These are phyloP conservation scores for Ilex aquifolium DNA, from an alignment of 257 asterid species.

Conservation along the genomic window DNA sequence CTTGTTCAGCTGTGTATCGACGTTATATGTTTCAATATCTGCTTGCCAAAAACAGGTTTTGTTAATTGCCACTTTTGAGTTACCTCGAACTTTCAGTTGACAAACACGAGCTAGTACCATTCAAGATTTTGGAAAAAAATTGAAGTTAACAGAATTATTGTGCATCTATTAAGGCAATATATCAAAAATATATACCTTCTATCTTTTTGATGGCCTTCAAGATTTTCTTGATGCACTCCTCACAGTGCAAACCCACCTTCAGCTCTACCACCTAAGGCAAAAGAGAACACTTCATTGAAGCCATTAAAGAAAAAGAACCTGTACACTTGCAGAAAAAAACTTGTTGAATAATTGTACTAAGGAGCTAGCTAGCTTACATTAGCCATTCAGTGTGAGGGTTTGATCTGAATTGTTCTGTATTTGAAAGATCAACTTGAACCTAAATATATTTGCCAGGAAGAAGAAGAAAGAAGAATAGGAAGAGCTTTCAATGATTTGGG, in stretches of 20 bases:
- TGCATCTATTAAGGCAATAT: too few species aligned
- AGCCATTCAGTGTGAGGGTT: neutral
- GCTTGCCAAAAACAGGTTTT: slow-evolving; percentile 2
- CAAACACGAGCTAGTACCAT: too few species aligned
- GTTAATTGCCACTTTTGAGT: too few species aligned
- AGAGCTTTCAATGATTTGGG: neutral
- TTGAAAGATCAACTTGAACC: neutral
- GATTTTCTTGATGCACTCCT: slow-evolving; percentile 84
- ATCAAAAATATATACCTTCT: slow-evolving; percentile 39
- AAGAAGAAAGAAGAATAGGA: neutral
- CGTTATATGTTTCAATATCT: slow-evolving; percentile 80
- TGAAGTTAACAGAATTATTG: too few species aligned
- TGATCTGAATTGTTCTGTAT: neutral
- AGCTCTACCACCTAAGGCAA: slow-evolving; percentile 62
- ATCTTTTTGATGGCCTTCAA: slow-evolving; percentile 87
- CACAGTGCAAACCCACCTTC: slow-evolving; percentile 87
- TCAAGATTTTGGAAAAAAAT: too few species aligned
- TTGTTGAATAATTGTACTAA: too few species aligned
- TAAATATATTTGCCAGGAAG: neutral
- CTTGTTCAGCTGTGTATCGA: slow-evolving; percentile 56
- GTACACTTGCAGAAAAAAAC: too few species aligned
- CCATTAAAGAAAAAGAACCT: neutral
- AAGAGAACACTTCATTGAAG: neutral
- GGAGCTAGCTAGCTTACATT: neutral
- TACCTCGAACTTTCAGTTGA: too few species aligned